Evolutionary conservation across 805 yeast species (phyloP), one percentile per base, ranked within the genome.

Genomic region (Candida sphagnicola): DNA sequence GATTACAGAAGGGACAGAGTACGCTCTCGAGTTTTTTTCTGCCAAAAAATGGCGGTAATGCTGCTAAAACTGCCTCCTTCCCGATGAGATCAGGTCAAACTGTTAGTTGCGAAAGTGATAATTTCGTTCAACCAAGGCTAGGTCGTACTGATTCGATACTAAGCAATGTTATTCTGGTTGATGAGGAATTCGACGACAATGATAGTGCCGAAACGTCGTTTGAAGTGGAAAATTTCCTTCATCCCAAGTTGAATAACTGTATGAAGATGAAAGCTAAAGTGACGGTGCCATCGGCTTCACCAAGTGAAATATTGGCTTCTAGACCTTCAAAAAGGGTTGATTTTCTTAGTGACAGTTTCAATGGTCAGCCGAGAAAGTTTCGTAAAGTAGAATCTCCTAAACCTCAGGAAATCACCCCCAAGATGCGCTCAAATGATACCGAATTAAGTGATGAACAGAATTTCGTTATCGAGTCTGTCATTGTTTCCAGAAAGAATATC

Each of bases 401-500:
- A 16, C 17, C 8, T n/a, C 15, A 21, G 5, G 24, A 12, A 23
- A 16, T 16, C 8, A 4, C 23, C 13, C 4, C 14, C 13, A 8
- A 5, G 4, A 12, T 19, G 8, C 5, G 29, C 8, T 11, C 19
- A 19, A 14, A 14, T 11, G 16, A 46, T 6, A 34, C 44, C n/a
- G 38, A 28, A 10, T 34, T 56, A 29, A 50, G 68, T 46, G 56
- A 51, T 2, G 81, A 75, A 40, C 83, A 77, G 54, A 26, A 46
- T 4, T 48, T 51, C 15, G 77, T 85, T 5, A 47, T 84, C 5
- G 65, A 73, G 16, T 54, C 72, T 10, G 79, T 80, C 6, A 68
- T 82, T 5, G 59, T 68, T 12, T 70, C 72, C 16, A 68, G 73
- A 2, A 51, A 63, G 31, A 83, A 75, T 45, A 69, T 85, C 1